phyloP scores from a whole-genome alignment of 371 early-diverging fungal species.

The Rhizomucor pusillus region DNA sequence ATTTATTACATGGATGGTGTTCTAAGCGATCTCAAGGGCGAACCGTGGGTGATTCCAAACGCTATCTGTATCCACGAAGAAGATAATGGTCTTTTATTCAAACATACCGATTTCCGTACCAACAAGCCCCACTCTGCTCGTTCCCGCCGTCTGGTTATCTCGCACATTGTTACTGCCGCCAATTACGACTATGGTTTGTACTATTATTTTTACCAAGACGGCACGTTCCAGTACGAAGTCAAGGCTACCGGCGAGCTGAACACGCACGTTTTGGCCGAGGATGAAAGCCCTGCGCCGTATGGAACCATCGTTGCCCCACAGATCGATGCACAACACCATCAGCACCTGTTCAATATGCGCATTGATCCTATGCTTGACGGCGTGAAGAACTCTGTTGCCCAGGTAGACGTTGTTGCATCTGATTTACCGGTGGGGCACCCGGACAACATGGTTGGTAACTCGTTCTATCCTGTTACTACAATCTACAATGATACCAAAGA shows the following conservation, averaged over 20 bases:
- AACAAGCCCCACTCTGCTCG: slow-evolving; percentile 38
- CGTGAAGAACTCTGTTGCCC: slow-evolving; percentile 29
- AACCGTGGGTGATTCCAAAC: slow-evolving; percentile 41
- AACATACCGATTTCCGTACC: slow-evolving; percentile 50
- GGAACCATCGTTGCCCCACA: slow-evolving; percentile 48
- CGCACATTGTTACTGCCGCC: slow-evolving; percentile 50
- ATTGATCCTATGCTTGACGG: slow-evolving; percentile 54
- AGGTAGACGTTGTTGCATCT: slow-evolving; percentile 27
- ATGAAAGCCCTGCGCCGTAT: slow-evolving; percentile 33
- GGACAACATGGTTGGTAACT: slow-evolving; percentile 40
- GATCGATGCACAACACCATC: slow-evolving; percentile 47
- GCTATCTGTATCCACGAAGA: slow-evolving; percentile 55
- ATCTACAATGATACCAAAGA: slow-evolving; percentile 31
- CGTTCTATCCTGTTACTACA: slow-evolving; percentile 27
- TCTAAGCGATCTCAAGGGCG: slow-evolving; percentile 35
- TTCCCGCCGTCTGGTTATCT: slow-evolving; percentile 46
- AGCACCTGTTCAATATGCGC: slow-evolving; percentile 50
- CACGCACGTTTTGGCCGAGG: slow-evolving; percentile 46
- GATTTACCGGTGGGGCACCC: slow-evolving; percentile 43
- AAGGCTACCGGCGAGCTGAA: slow-evolving; percentile 53
- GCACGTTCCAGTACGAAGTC: slow-evolving; percentile 50
- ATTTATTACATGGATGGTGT: slow-evolving; percentile 49
- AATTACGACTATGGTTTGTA: slow-evolving; percentile 55
- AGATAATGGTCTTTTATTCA: slow-evolving; percentile 44
- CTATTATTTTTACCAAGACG: slow-evolving; percentile 53